These are phyloP conservation scores for Claviceps sp. DNA, from an alignment of 2,329 filamentous ascomycete genomes.

Conservation along the genomic window DNA sequence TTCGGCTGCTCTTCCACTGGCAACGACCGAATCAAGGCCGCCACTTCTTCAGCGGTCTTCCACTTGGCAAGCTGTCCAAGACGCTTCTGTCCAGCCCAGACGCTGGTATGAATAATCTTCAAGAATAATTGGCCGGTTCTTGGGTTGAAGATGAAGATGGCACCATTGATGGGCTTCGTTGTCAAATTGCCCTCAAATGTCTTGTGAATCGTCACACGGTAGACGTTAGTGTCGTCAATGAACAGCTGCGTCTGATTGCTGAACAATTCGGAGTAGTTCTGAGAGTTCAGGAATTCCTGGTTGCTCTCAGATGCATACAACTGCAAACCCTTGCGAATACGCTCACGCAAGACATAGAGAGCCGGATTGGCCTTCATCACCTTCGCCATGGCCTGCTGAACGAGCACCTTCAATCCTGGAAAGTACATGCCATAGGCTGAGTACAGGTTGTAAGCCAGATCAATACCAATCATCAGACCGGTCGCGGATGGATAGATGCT, in stretches of 20 bases:
- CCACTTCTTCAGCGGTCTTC: constrained; percentile 99
- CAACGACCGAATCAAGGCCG: constrained; percentile 84
- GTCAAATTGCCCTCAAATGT: constrained; percentile 98
- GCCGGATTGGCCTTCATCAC: constrained; percentile 99
- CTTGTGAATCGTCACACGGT: constrained; percentile 98
- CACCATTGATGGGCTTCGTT: constrained; percentile 97
- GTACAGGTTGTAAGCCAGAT: constrained; percentile 95
- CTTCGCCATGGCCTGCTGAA: constrained; percentile 99
- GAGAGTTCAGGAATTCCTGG: constrained; percentile 97
- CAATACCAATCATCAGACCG: constrained; percentile 93
- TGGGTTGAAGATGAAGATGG: constrained; percentile 99
- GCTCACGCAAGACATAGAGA: constrained; percentile 88
- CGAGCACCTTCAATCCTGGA: constrained; percentile 84
- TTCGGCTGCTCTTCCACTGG: constrained; percentile 98
- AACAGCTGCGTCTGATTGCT: constrained; percentile 98
- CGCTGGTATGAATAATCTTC: constrained; percentile 98
- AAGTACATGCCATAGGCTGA: constrained; percentile 98
- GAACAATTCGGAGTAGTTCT: constrained; percentile 98
- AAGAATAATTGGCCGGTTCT: constrained; percentile 93
- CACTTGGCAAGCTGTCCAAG: constrained; percentile 95
- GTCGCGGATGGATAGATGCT: constrained; percentile 97
- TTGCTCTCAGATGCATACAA: constrained; percentile 97
- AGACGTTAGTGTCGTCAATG: constrained; percentile 98
- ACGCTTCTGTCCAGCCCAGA: constrained; percentile 99
- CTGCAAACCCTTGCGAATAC: constrained; percentile 95